phyloP scores from a whole-genome alignment of 2,329 filamentous ascomycete genomes.

The Metarhizium sp. region DNA sequence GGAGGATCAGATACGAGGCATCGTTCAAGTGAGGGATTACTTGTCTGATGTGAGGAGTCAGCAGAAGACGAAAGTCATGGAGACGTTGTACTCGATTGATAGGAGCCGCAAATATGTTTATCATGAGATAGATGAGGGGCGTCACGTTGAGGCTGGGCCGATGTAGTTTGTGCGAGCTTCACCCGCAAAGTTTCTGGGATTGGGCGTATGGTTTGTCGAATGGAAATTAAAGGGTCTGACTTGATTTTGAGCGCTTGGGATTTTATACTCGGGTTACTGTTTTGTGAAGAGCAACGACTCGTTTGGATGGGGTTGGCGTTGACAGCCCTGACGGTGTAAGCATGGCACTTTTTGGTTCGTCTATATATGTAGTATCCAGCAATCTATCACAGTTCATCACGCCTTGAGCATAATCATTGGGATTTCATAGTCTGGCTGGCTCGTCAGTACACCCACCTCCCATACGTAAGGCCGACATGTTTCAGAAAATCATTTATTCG shows the following conservation, averaged over 20 bases:
- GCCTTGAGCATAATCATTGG: not conserved
- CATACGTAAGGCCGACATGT: not conserved
- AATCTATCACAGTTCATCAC: not conserved
- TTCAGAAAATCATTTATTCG: conserved; percentile 18
- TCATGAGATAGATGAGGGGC: conserved; percentile 20
- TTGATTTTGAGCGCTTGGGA: not conserved
- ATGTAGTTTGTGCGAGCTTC: not conserved
- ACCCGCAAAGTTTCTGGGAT: not conserved
- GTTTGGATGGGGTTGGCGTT: not conserved
- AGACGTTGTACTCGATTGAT: conserved; percentile 43
- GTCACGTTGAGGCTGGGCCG: conserved; percentile 9
- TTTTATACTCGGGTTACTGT: not conserved
- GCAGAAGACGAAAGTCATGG: conserved; percentile 77
- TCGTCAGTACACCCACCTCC: not conserved
- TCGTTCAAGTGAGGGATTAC: conserved; percentile 72
- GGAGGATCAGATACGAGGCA: conserved; percentile 75
- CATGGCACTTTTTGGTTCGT: not conserved
- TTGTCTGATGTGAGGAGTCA: conserved; percentile 64
- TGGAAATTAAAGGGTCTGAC: too few species aligned
- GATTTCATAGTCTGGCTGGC: not conserved
- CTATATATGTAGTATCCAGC: not conserved
- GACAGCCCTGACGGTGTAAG: not conserved
- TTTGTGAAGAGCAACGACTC: not conserved
- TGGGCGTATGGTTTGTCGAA: not conserved
- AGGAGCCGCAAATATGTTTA: conserved; percentile 6